Conservation (phyloP, 768 basidiomycete genomes). For the Serendipita indica region DNA sequence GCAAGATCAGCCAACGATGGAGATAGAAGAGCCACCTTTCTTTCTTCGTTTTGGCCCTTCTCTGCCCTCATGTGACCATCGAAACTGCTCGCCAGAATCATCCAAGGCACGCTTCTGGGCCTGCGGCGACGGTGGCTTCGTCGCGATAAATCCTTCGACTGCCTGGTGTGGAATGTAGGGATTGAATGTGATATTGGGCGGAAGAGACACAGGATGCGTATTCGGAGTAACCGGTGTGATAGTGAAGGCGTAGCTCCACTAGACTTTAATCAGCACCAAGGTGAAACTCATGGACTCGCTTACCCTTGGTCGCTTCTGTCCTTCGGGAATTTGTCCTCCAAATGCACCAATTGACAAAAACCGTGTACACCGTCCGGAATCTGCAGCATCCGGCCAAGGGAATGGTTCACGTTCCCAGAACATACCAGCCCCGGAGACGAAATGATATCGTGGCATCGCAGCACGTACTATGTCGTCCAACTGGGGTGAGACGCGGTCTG, state of each 20-base stretch:
- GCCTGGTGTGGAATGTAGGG: constrained; percentile 32
- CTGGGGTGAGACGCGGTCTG: constrained; percentile 36
- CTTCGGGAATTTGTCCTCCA: constrained; percentile 40
- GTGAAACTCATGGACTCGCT: constrained; percentile 20
- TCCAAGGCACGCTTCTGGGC: constrained; percentile 42
- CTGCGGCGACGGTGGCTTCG: constrained; percentile 22
- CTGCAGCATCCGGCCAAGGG: constrained; percentile 56
- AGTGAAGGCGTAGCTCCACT: constrained; percentile 98
- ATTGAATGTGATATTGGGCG: constrained; percentile 54
- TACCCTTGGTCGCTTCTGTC: constrained; percentile 70
- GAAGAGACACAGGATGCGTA: constrained; percentile 27
- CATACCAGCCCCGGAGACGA: constrained; percentile 50
- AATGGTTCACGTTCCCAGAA: constrained; percentile 98
- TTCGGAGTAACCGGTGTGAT: constrained; percentile 43
- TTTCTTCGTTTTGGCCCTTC: constrained; percentile 20
- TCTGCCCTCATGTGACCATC: constrained; percentile 49
- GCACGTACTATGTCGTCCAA: constrained; percentile 49
- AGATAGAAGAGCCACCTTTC: constrained; percentile 26
- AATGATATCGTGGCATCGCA: constrained; percentile 77
- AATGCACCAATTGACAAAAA: constrained; percentile 86
- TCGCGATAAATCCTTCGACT: constrained; percentile 14
- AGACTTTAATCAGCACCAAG: not conserved
- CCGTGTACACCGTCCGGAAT: constrained; percentile 43
- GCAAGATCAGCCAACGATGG: not conserved
- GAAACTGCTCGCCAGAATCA: constrained; percentile 43